Evolutionary conservation across 2,329 filamentous ascomycete species (phyloP), one percentile per base, ranked within the genome.

Genomic region (Chaetomium strumarium): DNA sequence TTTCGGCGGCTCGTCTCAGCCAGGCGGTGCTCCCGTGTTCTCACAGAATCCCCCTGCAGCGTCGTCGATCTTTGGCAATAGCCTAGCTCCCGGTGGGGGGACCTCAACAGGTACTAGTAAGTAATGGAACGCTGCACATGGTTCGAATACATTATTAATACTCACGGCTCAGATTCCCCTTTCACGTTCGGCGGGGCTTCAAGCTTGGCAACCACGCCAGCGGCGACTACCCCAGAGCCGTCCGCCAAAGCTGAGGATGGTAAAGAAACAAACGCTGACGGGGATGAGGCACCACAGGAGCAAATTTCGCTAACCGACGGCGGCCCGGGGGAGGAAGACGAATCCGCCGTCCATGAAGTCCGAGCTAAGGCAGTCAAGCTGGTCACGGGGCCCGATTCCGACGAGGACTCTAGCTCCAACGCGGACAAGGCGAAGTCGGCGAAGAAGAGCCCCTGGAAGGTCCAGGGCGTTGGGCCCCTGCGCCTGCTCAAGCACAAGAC

Each of bases 401-500:
- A 76, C 13, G 68, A 70, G 13, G 73, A 75, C 24, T 70, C 73
- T n/a, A 72, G 73, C 24, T 66, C 62, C 3, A 55, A 63, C 20
- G 71, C 68, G 38, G 71, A 69, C 47, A 71, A 71, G 64, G 61
- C 66, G 46, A 76, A 76, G 62, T n/a, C n/a, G n/a, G 24, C 24
- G 24, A 70, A 77, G 60, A 71, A 78, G 62, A 79, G 73, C 48
- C 75, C 77, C 1, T 95, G 87, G 87, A 72, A 76, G 30, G 82
- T 78, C 0, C 80, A 85, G 66, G 89, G 88, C 41, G 73, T 88
- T 8, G 90, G 90, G 0, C 78, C 81, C 11, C 71, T 91, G 48
- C 84, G 86, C 37, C 66, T 95, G 13, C 74, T 95, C 56, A 85
- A 86, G 68, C 79, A 92, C 71, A 86, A 88, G 66, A 75, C 77